Evolutionary conservation across 345 rosid genomes (phyloP), one percentile per base, ranked within the genome.

Genomic region (Brassica carinata): DNA sequence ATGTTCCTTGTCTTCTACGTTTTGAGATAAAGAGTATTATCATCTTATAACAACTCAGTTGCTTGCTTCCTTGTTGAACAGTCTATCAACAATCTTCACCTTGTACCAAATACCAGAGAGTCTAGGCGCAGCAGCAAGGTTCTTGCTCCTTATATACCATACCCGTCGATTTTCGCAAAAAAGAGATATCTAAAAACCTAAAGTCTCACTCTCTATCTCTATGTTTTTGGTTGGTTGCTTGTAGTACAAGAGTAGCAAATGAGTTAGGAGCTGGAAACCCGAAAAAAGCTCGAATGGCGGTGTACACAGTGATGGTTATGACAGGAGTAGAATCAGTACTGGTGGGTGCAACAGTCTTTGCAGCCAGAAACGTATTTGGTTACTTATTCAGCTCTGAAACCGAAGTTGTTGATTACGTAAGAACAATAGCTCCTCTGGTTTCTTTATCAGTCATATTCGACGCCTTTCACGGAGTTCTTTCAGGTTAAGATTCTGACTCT

Each of bases 81-180:
- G 96, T 82, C 84, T 91, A 14, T 73, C 87, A 75, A 91, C 93
- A 57, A 48, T 85, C 58, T 61, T 86, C n/a, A 69, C 90, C 2
- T 80, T 91, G 68, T 89, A 80, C 70, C 59, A 85, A 30, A 88
- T 89, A 77, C 89, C 96, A 10, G 87, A 84, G 72, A 88, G 87
- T 36, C 67, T 91, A 57, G 86, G 89, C 23, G 91, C 92, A 23
- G 93, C 93, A 9, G 89, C 82, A 77, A 91, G 96, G 96, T 91
- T 59, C 64, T 26, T 61, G 6, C 30, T 61, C 30, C 30, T 48
- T 43, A 10, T 17, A 7, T 18, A 8, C 27, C 7, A 7, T 17
- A 7, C 27, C 7, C 26, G 10, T 57, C 27, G 8, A 8, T 19
- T 3, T 58, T 23, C 11, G 8, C 9, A 58, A 58, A 58, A 18